These are phyloP conservation scores for Phytopythium cucurbitacearum DNA, from an alignment of 352 stramenopile genomes.

Conservation along the genomic window DNA sequence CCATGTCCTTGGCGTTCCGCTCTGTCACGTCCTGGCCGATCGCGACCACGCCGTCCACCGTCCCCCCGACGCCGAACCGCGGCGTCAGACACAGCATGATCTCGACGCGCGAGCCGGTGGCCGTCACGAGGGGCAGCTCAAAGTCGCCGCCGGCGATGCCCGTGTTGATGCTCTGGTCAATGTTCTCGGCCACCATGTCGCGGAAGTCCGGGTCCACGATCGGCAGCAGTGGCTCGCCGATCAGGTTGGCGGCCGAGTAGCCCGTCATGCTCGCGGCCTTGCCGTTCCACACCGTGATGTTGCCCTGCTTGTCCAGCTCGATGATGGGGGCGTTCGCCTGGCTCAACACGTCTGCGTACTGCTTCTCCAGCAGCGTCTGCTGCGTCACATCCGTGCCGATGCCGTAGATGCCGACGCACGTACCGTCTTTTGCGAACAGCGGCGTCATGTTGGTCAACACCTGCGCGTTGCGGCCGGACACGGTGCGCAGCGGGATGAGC, in stretches of 20 bases:
- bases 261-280: constrained; percentile 56
- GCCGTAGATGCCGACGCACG: constrained; percentile 48
- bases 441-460: constrained; percentile 55
- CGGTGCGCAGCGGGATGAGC: constrained; percentile 42
- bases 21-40: constrained; percentile 67
- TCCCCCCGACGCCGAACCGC: constrained; percentile 34
- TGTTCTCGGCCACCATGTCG: constrained; percentile 43
- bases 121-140: constrained; percentile 45
- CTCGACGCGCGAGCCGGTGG: constrained; percentile 41
- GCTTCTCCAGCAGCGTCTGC: constrained; percentile 44
- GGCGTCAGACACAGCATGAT: constrained; percentile 55
- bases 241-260: constrained; percentile 40
- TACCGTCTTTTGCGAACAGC: constrained; percentile 30
- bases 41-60: constrained; percentile 46
- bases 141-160: constrained; percentile 50
- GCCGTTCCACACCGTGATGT: constrained; percentile 68
- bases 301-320: constrained; percentile 67
- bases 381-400: constrained; percentile 59
- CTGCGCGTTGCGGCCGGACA: constrained; percentile 34
- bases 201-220: constrained; percentile 46
- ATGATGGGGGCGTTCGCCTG: constrained; percentile 77
- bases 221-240: constrained; percentile 41
- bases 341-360: constrained; percentile 72
- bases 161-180: constrained; percentile 32
- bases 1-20: constrained; percentile 66